phyloP scores from a whole-genome alignment of 352 stramenopile genomes.

The Phytophthora hibernalis region DNA sequence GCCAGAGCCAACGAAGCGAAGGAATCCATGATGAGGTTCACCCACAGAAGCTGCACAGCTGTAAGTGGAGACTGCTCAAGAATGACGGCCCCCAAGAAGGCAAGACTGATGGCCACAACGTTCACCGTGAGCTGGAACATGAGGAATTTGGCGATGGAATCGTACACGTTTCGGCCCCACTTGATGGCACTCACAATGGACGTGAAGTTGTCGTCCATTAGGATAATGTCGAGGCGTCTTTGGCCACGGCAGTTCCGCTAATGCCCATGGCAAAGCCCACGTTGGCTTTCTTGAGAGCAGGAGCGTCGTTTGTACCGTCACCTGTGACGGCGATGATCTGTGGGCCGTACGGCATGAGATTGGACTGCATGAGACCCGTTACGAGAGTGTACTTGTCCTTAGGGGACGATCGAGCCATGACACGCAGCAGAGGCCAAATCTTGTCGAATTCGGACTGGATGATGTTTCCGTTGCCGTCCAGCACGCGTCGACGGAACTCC shows the following conservation, averaged over 20 bases:
- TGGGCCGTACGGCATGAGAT: slow-evolving; percentile 72
- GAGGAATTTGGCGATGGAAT: slow-evolving; percentile 98
- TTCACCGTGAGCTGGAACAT: slow-evolving; percentile 99
- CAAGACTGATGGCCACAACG: slow-evolving; percentile 93
- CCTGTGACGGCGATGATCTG: slow-evolving; percentile 96
- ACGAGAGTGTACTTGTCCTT: slow-evolving; percentile 98
- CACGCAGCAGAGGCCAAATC: slow-evolving; percentile 91
- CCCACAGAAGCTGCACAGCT: slow-evolving; percentile 97
- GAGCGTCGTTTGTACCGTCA: slow-evolving; percentile 97
- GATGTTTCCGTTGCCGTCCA: slow-evolving; percentile 73
- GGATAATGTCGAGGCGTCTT: slow-evolving; percentile 96
- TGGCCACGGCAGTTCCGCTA: slow-evolving; percentile 94
- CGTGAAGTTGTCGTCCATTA: slow-evolving; percentile 97
- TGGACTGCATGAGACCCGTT: slow-evolving; percentile 91
- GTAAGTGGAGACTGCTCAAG: slow-evolving; percentile 91
- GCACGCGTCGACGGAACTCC: slow-evolving; percentile 71
- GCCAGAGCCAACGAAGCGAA: slow-evolving; percentile 96
- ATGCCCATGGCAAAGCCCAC: slow-evolving; percentile 98
- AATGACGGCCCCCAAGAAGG: slow-evolving; percentile 90
- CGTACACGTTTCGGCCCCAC: slow-evolving; percentile 96
- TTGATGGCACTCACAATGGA: slow-evolving; percentile 96
- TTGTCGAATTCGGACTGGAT: slow-evolving; percentile 92
- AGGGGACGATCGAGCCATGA: slow-evolving; percentile 93
- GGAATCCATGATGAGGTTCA: slow-evolving; percentile 99
- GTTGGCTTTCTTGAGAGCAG: slow-evolving; percentile 97